phyloP scores from a whole-genome alignment of 169 alveolate genomes.

The Eimeria sp. region DNA sequence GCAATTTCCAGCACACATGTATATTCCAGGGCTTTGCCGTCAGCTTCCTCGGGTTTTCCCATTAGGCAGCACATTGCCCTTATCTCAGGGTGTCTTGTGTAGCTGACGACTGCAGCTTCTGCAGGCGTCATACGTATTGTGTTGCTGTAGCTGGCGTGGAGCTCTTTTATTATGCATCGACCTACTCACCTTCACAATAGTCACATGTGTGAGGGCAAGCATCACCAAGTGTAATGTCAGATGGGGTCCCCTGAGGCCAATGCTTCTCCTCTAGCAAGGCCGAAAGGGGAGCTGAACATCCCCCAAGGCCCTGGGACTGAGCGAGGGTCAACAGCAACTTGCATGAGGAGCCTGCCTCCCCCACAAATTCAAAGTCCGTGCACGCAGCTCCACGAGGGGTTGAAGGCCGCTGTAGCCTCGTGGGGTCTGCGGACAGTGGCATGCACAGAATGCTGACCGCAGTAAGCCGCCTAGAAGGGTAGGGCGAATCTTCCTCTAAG shows the following conservation, averaged over 20 bases:
- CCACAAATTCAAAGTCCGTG: slow-evolving; percentile 77
- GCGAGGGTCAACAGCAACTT: slow-evolving; percentile 65
- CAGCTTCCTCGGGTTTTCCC: neutral
- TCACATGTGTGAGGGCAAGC: slow-evolving; percentile 72
- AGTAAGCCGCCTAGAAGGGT: neutral
- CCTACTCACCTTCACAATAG: slow-evolving; percentile 51
- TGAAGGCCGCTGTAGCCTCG: slow-evolving; percentile 69
- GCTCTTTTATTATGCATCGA: neutral
- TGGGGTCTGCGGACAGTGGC: slow-evolving; percentile 42
- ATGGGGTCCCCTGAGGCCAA: slow-evolving; percentile 73
- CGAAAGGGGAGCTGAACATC: slow-evolving; percentile 61
- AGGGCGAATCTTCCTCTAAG: neutral
- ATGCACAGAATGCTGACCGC: neutral
- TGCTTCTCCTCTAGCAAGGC: slow-evolving; percentile 46
- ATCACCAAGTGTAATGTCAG: slow-evolving; percentile 45
- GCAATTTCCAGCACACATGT: neutral
- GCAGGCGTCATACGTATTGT: neutral
- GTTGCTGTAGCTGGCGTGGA: neutral
- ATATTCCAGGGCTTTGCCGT: neutral
- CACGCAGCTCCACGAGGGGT: slow-evolving; percentile 49
- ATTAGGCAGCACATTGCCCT: neutral
- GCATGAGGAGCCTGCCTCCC: slow-evolving; percentile 66
- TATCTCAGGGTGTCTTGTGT: neutral
- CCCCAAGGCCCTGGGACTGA: slow-evolving; percentile 67
- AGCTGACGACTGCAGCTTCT: neutral